These are phyloP conservation scores for Cymbopogon citratus DNA, from an alignment of 176 grass and related monocot species.

Conservation along the genomic window DNA sequence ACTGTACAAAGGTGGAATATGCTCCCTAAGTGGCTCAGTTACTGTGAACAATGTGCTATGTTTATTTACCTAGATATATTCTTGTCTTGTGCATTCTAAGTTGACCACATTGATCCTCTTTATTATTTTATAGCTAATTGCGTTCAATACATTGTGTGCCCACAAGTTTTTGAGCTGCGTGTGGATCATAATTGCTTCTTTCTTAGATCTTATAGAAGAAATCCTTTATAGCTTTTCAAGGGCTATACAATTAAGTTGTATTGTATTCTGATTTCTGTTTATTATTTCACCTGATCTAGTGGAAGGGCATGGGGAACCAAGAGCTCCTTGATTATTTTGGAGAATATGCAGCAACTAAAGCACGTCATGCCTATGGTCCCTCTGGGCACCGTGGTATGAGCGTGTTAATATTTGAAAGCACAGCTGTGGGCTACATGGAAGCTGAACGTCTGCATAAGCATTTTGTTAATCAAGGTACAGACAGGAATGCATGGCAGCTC, in stretches of 20 bases:
- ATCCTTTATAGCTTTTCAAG: constrained; percentile 1
- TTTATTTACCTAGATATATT: constrained; percentile 2
- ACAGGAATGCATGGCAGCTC: constrained; percentile 55
- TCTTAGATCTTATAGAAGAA: constrained; percentile 20
- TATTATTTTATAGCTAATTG: background rate
- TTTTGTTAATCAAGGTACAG: constrained; percentile 63
- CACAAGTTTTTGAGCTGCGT: background rate
- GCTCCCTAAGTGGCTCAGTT: background rate
- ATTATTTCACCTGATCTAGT: constrained; percentile 42
- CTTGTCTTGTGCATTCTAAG: background rate
- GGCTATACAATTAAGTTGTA: background rate
- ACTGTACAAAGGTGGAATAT: background rate
- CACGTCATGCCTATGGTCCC: constrained; percentile 84
- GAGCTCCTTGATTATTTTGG: constrained; percentile 81
- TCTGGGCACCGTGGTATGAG: constrained; percentile 81
- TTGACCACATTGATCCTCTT: background rate
- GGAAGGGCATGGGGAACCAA: constrained; percentile 85
- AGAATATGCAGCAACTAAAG: constrained; percentile 64
- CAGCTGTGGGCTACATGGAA: constrained; percentile 68
- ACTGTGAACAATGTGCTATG: background rate
- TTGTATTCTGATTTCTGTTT: constrained; percentile 12
- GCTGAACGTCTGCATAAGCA: constrained; percentile 76
- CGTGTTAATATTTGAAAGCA: constrained; percentile 76
- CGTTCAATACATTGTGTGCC: background rate
- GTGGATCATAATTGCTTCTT: background rate